These are phyloP conservation scores for sunflower (Helianthus annuus) DNA, from an alignment of 129 eudicot species.

Conservation along the genomic window HanXRQr2.0-SUNRISE NC_035442.2:40586933-40587432, in stretches of 20 bases:
- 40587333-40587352: no score
- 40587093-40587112: conserved; percentile 76
- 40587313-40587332: no score
- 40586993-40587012: conserved; percentile 43
- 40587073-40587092: conserved; percentile 79
- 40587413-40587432: no score
- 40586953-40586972: not conserved
- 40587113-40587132: conserved; percentile 84
- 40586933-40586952: not conserved
- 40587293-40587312: no score
- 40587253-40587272: conserved; percentile 24
- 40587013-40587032: conserved; percentile 64
- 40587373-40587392: no score
- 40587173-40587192: conserved; percentile 73
- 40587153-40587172: conserved; percentile 71
- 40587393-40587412: no score
- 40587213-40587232: conserved; percentile 93
- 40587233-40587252: conserved; percentile 83
- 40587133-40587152: conserved; percentile 86
- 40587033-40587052: conserved; percentile 85
- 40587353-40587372: no score
- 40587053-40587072: conserved; percentile 71
- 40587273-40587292: not conserved
- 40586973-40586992: not conserved
- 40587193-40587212: conserved; percentile 88